These are phyloP conservation scores for Fragilariopsis cylindrus DNA, from an alignment of 108 stramenopile genomes.

Conservation along the genomic window DNA sequence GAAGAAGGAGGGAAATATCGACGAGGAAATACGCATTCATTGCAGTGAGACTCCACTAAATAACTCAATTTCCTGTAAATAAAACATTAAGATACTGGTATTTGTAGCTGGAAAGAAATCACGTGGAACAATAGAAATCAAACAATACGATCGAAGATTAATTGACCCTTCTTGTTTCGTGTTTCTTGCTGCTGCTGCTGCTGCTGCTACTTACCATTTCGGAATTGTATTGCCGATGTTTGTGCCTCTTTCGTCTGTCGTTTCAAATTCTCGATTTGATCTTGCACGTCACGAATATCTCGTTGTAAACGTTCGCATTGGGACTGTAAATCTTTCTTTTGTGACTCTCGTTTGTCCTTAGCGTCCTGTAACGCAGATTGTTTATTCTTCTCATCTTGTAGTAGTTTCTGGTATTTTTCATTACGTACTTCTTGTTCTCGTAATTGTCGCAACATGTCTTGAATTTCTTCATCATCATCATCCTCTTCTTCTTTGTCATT, in stretches of 20 bases:
- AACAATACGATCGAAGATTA: background rate
- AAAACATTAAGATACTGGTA: too few relatives aligned
- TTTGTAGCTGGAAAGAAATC: too few relatives aligned
- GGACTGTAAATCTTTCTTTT: slow-evolving; percentile 3
- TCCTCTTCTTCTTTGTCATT: background rate
- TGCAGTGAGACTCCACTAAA: too few relatives aligned
- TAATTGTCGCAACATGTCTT: background rate
- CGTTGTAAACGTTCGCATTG: background rate
- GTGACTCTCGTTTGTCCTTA: background rate
- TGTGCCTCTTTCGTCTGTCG: background rate
- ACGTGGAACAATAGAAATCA: background rate
- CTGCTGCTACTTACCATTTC: slow-evolving; percentile 1
- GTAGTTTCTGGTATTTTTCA: background rate
- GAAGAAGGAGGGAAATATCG: background rate
- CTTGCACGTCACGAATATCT: background rate
- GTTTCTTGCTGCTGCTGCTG: background rate
- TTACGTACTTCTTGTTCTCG: background rate
- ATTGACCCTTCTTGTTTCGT: background rate
- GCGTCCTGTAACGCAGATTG: background rate
- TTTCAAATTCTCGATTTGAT: background rate
- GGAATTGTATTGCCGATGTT: background rate
- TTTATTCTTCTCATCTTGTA: background rate
- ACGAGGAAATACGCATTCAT: background rate
- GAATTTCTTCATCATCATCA: slow-evolving; percentile 6
- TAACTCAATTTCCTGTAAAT: too few relatives aligned